phyloP scores from a whole-genome alignment of 2,329 filamentous ascomycete species.

The Biscogniauxia marginata region DNA sequence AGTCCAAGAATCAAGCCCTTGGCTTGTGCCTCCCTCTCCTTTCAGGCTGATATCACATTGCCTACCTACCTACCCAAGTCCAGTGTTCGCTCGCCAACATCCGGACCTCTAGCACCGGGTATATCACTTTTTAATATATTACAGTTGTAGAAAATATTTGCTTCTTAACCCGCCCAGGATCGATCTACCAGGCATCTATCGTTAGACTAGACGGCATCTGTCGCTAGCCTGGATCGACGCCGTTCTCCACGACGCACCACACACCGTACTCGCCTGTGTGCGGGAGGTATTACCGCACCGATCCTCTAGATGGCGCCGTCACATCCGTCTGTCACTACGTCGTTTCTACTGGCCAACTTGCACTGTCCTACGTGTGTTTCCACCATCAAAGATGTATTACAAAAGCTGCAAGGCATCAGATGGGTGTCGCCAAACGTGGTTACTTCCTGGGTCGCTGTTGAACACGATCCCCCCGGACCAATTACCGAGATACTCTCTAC shows the following conservation, averaged over 20 bases:
- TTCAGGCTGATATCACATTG: conserved; percentile 22
- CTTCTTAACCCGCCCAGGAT: too few species aligned
- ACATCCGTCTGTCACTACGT: conserved; percentile 46
- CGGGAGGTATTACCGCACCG: not conserved
- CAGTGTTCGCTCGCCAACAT: conserved; percentile 15
- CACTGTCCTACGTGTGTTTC: conserved; percentile 75
- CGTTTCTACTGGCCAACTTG: conserved; percentile 69
- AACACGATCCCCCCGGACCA: conserved; percentile 50
- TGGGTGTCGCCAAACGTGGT: conserved; percentile 70
- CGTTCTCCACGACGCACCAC: not conserved
- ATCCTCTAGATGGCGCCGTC: conserved; percentile 29
- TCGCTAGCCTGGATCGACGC: not conserved
- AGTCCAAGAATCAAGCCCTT: not conserved
- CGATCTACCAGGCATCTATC: not conserved
- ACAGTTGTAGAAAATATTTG: not conserved
- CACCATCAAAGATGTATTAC: conserved; percentile 60
- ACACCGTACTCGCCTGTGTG: not conserved
- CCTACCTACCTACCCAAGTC: not conserved
- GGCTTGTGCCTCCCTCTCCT: not conserved
- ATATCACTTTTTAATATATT: conserved; percentile 12
- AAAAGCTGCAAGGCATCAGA: conserved; percentile 42
- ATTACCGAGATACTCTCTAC: conserved; percentile 42
- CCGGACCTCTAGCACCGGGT: conserved; percentile 20
- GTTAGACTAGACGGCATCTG: not conserved
- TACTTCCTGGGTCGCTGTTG: conserved; percentile 58